phyloP scores from a whole-genome alignment of 148 eudicot species.

The Rhododendron mucronatum region DNA sequence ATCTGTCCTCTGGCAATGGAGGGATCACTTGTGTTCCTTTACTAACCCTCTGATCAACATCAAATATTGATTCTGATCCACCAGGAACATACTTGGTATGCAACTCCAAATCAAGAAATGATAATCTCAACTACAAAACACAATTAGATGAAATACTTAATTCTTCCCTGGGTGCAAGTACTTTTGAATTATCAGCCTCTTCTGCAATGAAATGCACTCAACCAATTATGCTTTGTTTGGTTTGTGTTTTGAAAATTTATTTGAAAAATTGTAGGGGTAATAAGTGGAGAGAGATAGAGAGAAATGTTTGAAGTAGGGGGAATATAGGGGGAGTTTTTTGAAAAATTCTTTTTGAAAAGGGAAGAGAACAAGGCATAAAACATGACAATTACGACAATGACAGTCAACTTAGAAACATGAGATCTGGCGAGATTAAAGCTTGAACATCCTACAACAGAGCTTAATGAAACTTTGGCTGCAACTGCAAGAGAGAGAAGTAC shows the following conservation, averaged over 20 bases:
- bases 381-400: neutral
- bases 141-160: neutral
- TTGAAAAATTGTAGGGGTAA: too few relatives aligned
- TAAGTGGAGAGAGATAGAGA: too few relatives aligned
- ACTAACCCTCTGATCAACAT: constrained; percentile 77
- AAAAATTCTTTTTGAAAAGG: too few relatives aligned
- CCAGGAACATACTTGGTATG: constrained; percentile 76
- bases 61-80: constrained; percentile 80
- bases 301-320: too few relatives aligned
- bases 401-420: neutral
- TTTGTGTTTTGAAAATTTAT: too few relatives aligned
- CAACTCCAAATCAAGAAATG: constrained; percentile 84
- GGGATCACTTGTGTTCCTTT: constrained; percentile 75
- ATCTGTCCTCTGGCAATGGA: constrained; percentile 86
- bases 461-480: neutral
- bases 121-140: constrained; percentile 64
- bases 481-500: neutral
- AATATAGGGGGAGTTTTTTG: too few relatives aligned
- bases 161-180: neutral
- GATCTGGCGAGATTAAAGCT: neutral
- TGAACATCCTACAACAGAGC: neutral
- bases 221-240: neutral
- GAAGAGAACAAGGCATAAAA: neutral
- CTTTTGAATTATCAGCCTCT: neutral
- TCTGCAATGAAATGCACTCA: neutral